A percentile compares a stretch with the other conserved stretches of the same genome.
Evolutionary conservation across 1,284 basidiomycete genomes (phyloP).

Genomic region (Ustilago lituana): DNA sequence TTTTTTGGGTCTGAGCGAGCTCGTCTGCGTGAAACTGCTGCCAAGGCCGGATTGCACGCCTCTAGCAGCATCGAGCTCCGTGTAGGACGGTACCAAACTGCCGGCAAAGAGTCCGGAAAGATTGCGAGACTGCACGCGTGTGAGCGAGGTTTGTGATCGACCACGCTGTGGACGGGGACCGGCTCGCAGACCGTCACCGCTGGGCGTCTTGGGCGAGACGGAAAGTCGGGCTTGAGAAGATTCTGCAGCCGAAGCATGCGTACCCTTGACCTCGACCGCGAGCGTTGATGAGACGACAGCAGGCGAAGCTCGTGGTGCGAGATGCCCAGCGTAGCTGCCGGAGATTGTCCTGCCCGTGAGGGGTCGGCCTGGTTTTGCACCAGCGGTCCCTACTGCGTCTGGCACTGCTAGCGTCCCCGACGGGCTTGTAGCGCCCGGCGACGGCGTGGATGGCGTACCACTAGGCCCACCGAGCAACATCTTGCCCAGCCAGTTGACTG

Average conservation of each 20-base stretch:
- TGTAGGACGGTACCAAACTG: constrained; percentile 16
- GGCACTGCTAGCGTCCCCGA: constrained; percentile 12
- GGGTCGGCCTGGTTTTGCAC: constrained; percentile 14
- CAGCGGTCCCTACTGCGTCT: constrained; percentile 7
- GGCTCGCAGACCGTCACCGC: constrained; percentile 19
- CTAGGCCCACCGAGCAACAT: constrained; percentile 43
- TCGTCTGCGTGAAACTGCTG: constrained; percentile 10
- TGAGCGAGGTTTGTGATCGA: constrained; percentile 39
- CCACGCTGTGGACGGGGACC: constrained; percentile 44
- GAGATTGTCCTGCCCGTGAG: constrained; percentile 28
- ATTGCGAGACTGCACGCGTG: constrained; percentile 49
- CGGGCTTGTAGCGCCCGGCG: constrained; percentile 3
- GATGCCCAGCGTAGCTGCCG: constrained; percentile 21
- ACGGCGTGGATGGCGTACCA: constrained; percentile 15
- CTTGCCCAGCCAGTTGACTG: constrained; percentile 55
- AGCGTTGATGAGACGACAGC: constrained; percentile 48
- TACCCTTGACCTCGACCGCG: constrained; percentile 59
- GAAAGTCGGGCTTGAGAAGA: constrained; percentile 14
- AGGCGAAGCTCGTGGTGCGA: constrained; percentile 50
- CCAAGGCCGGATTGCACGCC: constrained; percentile 1
- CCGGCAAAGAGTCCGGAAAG: constrained; percentile 55
- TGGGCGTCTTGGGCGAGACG: constrained; percentile 13
- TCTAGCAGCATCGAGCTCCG: constrained; percentile 8
- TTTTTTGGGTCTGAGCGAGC: constrained; percentile 7
- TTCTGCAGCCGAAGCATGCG: constrained; percentile 45